Conservation (phyloP, 2,329 filamentous ascomycete genomes). For the Pestalotiopsis sp. region DNA sequence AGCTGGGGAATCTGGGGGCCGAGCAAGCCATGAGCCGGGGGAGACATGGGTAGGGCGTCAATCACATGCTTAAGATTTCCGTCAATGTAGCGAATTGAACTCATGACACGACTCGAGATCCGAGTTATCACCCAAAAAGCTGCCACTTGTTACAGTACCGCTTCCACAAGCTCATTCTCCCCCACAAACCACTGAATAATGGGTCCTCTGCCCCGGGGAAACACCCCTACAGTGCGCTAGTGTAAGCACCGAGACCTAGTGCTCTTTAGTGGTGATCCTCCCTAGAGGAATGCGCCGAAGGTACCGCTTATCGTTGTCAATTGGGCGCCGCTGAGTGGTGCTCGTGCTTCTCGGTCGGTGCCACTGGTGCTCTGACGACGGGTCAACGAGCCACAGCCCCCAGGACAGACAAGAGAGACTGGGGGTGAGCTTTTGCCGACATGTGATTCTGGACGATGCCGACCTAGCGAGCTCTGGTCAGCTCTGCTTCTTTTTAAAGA, state of each 20-base stretch:
- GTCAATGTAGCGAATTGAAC: not conserved
- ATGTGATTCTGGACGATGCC: constrained; percentile 12
- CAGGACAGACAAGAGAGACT: not conserved
- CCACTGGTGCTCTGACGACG: not conserved
- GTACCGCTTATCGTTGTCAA: constrained; percentile 4
- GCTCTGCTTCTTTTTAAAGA: constrained; percentile 1
- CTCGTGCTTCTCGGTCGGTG: not conserved
- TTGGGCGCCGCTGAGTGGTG: constrained; percentile 9
- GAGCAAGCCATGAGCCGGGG: no score
- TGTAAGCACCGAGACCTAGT: not conserved
- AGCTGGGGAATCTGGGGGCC: constrained; percentile 5
- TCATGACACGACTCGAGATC: constrained; percentile 9
- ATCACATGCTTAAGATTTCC: constrained; percentile 13
- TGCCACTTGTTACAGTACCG: not conserved
- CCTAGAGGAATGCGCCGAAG: not conserved
- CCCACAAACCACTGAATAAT: not conserved
- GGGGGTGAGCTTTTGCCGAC: constrained; percentile 4
- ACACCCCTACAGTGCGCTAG: not conserved
- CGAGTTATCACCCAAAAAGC: not conserved
- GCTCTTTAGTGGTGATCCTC: not conserved
- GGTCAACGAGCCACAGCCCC: not conserved
- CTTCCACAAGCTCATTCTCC: not conserved
- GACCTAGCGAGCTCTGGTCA: not conserved
- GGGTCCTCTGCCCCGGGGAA: not conserved
- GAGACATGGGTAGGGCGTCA: not conserved